Evolutionary conservation across 768 basidiomycete species (phyloP).

Genomic region (Coprinellus micaceus): DNA sequence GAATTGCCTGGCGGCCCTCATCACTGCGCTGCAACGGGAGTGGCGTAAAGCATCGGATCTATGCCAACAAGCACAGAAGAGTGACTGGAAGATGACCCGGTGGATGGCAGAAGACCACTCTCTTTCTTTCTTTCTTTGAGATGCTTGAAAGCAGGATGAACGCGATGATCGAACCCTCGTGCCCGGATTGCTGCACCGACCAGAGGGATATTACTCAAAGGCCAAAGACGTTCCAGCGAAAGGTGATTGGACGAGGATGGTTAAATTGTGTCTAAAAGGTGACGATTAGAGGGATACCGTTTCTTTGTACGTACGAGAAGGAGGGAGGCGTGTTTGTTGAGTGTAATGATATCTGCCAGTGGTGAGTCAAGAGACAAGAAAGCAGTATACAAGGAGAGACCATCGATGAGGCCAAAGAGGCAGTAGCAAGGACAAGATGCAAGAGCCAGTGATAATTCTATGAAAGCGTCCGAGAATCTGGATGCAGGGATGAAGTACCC

Average conservation of each 20-base stretch:
- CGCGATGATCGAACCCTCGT: no score
- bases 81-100: slow-evolving; percentile 1
- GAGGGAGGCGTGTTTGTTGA: neutral
- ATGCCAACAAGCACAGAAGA: slow-evolving; percentile 8
- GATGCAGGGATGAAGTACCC: slow-evolving; percentile 9
- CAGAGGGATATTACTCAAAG: no score
- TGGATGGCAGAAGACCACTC: slow-evolving; percentile 17
- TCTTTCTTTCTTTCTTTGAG: no score
- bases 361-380: neutral
- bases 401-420: neutral
- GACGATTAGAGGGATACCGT: neutral
- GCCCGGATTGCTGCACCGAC: no score
- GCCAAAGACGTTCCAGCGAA: no score
- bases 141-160: no score
- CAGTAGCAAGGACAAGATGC: neutral
- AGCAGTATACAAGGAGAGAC: neutral
- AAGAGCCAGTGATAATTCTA: neutral
- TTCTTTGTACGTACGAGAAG: slow-evolving; percentile 3
- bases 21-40: neutral
- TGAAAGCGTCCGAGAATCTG: slow-evolving; percentile 15
- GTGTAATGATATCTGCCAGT: neutral
- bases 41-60: slow-evolving; percentile 8
- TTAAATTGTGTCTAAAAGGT: neutral
- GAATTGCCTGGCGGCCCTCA: neutral
- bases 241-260: slow-evolving; percentile 24